Percentiles rank a stretch among this genome's conserved stretches.
Conservation (phyloP, 768 basidiomycete genomes). For the Termitomyces sp. region DNA sequence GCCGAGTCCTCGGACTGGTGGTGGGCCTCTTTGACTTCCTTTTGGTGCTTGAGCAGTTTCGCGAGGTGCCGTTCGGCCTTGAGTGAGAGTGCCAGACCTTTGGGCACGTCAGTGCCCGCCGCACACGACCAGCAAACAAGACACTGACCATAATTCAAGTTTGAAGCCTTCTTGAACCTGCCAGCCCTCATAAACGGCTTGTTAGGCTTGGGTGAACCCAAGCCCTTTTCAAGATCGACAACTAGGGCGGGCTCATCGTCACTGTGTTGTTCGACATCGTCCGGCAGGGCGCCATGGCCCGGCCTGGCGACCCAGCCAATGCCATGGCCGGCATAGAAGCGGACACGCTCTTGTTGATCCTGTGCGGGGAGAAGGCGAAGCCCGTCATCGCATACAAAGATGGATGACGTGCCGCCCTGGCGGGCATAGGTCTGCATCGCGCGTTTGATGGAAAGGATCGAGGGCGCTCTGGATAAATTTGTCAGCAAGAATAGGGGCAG, state of each 20-base stretch:
- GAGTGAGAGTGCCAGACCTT: slow-evolving; percentile 56
- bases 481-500: slow-evolving; percentile 1
- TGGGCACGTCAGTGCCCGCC: slow-evolving; percentile 17
- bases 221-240: slow-evolving; percentile 3
- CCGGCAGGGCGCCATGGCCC: slow-evolving; percentile 7
- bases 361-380: slow-evolving; percentile 28
- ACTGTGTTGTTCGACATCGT: not conserved
- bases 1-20: not conserved
- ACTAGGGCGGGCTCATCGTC: too few relatives aligned
- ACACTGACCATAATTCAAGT: slow-evolving; percentile 74
- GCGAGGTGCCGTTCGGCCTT: slow-evolving; percentile 49
- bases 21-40: slow-evolving; percentile 4
- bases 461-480: slow-evolving; percentile 46
- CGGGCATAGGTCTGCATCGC: slow-evolving; percentile 86
- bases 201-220: too few relatives aligned
- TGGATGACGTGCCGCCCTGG: slow-evolving; percentile 73
- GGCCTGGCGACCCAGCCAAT: slow-evolving; percentile 16
- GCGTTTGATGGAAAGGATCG: slow-evolving; percentile 68
- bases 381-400: slow-evolving; percentile 81
- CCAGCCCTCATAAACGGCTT: slow-evolving; percentile 62
- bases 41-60: slow-evolving; percentile 26
- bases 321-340: slow-evolving; percentile 13
- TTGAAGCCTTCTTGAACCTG: slow-evolving; percentile 91
- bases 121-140: too few relatives aligned
- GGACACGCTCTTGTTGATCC: slow-evolving; percentile 7